Evolutionary conservation across 495 filamentous ascomycete genomes (phyloP).

Genomic region (Jackrogersella multiformis): DNA sequence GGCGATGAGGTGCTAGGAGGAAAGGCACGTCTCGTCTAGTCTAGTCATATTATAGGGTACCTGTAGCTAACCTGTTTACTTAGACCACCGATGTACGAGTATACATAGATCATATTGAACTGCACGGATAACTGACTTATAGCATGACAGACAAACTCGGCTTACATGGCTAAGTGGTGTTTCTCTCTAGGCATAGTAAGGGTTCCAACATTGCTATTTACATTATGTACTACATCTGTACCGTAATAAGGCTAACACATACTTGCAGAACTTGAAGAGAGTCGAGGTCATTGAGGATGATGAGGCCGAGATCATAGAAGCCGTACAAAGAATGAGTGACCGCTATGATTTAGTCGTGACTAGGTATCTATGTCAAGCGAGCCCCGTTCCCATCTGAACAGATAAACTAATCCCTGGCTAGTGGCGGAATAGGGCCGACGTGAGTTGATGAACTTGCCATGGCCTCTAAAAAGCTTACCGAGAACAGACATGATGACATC

Average conservation of each 20-base stretch:
- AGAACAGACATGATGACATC: constrained; percentile 90
- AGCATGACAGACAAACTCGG: constrained; percentile 79
- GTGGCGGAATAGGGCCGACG: constrained; percentile 96
- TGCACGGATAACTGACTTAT: constrained; percentile 14
- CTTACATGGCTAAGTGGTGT: constrained; percentile 91
- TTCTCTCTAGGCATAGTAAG: constrained; percentile 83
- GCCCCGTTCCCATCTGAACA: neutral
- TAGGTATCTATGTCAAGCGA: constrained; percentile 47
- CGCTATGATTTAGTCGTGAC: constrained; percentile 95
- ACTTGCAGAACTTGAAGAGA: constrained; percentile 72
- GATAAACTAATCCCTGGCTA: constrained; percentile 40
- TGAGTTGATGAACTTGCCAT: constrained; percentile 47
- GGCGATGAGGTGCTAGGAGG: constrained; percentile 97
- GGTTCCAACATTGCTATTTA: neutral
- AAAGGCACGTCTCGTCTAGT: constrained; percentile 67
- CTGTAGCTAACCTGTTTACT: constrained; percentile 10
- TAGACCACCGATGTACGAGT: constrained; percentile 51
- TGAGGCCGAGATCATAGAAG: constrained; percentile 88
- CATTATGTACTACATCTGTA: neutral
- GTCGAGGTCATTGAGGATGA: constrained; percentile 95
- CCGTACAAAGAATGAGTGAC: constrained; percentile 81
- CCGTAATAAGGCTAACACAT: constrained; percentile 1
- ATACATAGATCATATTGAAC: neutral
- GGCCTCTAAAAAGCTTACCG: constrained; percentile 26
- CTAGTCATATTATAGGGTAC: neutral